A percentile compares a stretch with the other conserved stretches of the same genome.
These are phyloP conservation scores for Colletotrichum paranaense DNA, from an alignment of 2,329 filamentous ascomycete genomes.

Conservation along the genomic window DNA sequence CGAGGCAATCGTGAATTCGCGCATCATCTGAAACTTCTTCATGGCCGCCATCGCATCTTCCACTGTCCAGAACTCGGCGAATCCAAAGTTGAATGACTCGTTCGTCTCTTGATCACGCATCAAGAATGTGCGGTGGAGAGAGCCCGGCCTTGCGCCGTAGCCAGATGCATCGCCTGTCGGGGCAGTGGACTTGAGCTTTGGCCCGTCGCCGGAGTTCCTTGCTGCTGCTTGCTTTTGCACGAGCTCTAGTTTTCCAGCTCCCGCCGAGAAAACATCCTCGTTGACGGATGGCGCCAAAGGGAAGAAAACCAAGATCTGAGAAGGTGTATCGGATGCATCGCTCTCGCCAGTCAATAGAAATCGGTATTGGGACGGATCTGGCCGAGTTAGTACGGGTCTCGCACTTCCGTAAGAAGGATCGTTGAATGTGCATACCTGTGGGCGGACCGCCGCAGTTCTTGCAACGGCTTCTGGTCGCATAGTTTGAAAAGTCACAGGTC, in stretches of 20 bases:
- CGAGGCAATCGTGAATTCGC: slow-evolving; percentile 82
- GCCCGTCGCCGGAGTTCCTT: slow-evolving; percentile 55
- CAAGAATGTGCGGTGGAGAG: slow-evolving; percentile 81
- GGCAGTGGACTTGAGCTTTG: slow-evolving; percentile 70
- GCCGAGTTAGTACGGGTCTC: not conserved
- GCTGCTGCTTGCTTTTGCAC: slow-evolving; percentile 62
- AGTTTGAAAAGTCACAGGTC: slow-evolving; percentile 54
- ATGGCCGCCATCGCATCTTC: slow-evolving; percentile 82
- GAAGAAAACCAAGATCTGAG: slow-evolving; percentile 81
- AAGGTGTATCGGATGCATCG: slow-evolving; percentile 67
- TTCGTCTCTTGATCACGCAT: slow-evolving; percentile 78
- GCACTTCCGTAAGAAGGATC: not conserved
- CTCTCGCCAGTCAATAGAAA: slow-evolving; percentile 59
- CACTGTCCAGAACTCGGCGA: slow-evolving; percentile 83
- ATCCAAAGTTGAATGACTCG: slow-evolving; percentile 84
- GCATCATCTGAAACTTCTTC: slow-evolving; percentile 75
- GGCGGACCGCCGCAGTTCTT: slow-evolving; percentile 48
- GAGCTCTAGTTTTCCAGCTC: slow-evolving; percentile 79
- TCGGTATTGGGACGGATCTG: slow-evolving; percentile 26
- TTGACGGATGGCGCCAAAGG: slow-evolving; percentile 77
- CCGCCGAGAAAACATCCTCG: slow-evolving; percentile 78
- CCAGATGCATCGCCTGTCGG: slow-evolving; percentile 67
- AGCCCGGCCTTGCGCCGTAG: slow-evolving; percentile 77
- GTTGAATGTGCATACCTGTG: slow-evolving; percentile 2
- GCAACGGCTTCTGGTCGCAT: slow-evolving; percentile 49